phyloP scores from a whole-genome alignment of 1,284 basidiomycete genomes.

The Malassezia yamatoensis region DNA sequence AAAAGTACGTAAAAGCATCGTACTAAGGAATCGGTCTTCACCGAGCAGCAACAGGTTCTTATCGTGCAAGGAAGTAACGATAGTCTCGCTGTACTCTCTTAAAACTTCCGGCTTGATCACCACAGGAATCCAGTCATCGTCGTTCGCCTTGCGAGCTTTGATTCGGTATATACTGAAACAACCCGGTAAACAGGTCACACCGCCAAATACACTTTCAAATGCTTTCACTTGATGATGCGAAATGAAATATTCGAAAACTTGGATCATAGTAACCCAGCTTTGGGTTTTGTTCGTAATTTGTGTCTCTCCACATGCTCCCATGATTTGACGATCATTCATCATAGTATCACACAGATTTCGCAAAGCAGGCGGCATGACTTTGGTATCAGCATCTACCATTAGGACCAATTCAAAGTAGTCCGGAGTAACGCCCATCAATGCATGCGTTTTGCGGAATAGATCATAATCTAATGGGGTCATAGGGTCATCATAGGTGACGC shows the following conservation, averaged over 20 bases:
- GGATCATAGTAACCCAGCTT: slow-evolving; percentile 95
- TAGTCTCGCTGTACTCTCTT: slow-evolving; percentile 87
- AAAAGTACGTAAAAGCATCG: slow-evolving; percentile 67
- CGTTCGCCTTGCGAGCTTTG: slow-evolving; percentile 69
- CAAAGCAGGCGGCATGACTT: slow-evolving; percentile 39
- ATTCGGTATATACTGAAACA: slow-evolving; percentile 99
- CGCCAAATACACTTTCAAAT: slow-evolving; percentile 97
- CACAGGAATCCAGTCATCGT: slow-evolving; percentile 94
- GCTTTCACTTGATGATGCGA: slow-evolving; percentile 96
- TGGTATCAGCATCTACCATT: slow-evolving; percentile 95
- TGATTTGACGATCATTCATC: slow-evolving; percentile 95
- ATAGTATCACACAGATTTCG: slow-evolving; percentile 59
- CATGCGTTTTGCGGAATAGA: slow-evolving; percentile 89
- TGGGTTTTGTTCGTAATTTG: slow-evolving; percentile 89
- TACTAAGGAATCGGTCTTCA: slow-evolving; percentile 89
- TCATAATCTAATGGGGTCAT: slow-evolving; percentile 97
- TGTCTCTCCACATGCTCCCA: slow-evolving; percentile 98
- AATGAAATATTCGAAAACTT: slow-evolving; percentile 98
- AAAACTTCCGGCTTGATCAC: slow-evolving; percentile 96
- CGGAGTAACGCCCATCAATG: slow-evolving; percentile 96
- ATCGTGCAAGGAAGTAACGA: slow-evolving; percentile 88
- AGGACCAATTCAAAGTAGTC: slow-evolving; percentile 95
- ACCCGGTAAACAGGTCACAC: slow-evolving; percentile 95
- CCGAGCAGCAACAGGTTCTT: slow-evolving; percentile 93
- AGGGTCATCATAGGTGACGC: slow-evolving; percentile 96